Evolutionary conservation across 176 grass and related monocot genomes (phyloP), one percentile per base, ranked within the genome.

Genomic region (Oryza meyeriana): DNA sequence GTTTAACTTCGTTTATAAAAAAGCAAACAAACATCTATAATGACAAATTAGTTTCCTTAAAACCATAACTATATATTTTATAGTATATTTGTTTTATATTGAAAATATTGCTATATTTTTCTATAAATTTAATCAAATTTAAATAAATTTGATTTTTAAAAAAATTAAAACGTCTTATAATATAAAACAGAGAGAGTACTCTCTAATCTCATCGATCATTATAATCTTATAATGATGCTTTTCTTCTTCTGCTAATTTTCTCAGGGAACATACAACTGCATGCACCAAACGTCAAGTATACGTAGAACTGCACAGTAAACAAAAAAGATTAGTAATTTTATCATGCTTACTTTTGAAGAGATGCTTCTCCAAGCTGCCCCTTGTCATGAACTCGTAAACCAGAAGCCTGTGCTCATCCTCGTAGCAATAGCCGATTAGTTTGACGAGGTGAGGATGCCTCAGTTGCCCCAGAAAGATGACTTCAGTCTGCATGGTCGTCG

Each of bases 351-450:
- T 94, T 84, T 87, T 91, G 67, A 94, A 94, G 40, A 94, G 89
- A 32, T 87, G 92, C 13, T 94, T 94, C 92, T 94, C 92, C 38
- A 94, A 57, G 92, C 92, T 94, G 29, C 89, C 92, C 35, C 89
- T 76, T 9, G 86, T 77, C 92, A 94, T 61, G 89, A 91, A 94
- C 77, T 94, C 89, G 63, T 94, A 94, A 1, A 94, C 92, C 4
- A 94, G 74, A 71, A 94, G 73, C 81, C 92, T 71, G 70, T 94
- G 80, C 57, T 94, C 84, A 4, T 91, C 84, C 44, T 94, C 89
- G 57, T 91, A 94, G 89, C 92, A 94, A 12, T 94, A 94, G 6
- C 92, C 92, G 24, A 94, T 91, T 81, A 94, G 55, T 61, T 94
- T 94, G 35, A 94, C 92, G 1, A 94, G 89, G 85, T 94, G 72